phyloP scores from a whole-genome alignment of 805 yeast species.

The Teunomyces cretensis region DNA sequence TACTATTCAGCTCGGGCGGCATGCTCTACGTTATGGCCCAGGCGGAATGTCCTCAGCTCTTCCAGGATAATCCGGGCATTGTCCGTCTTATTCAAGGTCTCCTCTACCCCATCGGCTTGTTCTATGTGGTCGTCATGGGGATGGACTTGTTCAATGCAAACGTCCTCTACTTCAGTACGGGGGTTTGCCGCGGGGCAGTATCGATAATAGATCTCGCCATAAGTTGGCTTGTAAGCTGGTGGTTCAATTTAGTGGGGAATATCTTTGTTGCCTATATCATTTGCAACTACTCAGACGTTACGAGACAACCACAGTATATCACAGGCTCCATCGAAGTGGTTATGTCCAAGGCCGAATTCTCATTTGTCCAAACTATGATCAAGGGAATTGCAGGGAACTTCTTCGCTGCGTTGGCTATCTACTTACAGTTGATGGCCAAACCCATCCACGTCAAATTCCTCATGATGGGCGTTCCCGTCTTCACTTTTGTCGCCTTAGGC shows the following conservation, averaged over 20 bases:
- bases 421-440: constrained; percentile 73
- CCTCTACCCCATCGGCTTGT: constrained; percentile 68
- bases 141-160: constrained; percentile 76
- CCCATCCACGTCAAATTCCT: constrained; percentile 75
- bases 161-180: constrained; percentile 68
- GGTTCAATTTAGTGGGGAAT: constrained; percentile 63
- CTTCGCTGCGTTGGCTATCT: constrained; percentile 72
- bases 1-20: constrained; percentile 69
- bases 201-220: constrained; percentile 59
- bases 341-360: constrained; percentile 38
- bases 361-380: constrained; percentile 65
- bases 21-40: constrained; percentile 62
- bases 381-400: constrained; percentile 77
- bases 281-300: constrained; percentile 55
- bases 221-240: constrained; percentile 67
- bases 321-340: constrained; percentile 51
- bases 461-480: constrained; percentile 64
- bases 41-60: constrained; percentile 47
- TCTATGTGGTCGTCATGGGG: constrained; percentile 74
- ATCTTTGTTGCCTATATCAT: constrained; percentile 66
- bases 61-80: constrained; percentile 49
- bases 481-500: constrained; percentile 76
- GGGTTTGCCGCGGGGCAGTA: constrained; percentile 67
- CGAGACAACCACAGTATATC: constrained; percentile 40
- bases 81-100: constrained; percentile 57